Conservation (phyloP, 2,329 filamentous ascomycete genomes). For the Penicillium sp. region DNA sequence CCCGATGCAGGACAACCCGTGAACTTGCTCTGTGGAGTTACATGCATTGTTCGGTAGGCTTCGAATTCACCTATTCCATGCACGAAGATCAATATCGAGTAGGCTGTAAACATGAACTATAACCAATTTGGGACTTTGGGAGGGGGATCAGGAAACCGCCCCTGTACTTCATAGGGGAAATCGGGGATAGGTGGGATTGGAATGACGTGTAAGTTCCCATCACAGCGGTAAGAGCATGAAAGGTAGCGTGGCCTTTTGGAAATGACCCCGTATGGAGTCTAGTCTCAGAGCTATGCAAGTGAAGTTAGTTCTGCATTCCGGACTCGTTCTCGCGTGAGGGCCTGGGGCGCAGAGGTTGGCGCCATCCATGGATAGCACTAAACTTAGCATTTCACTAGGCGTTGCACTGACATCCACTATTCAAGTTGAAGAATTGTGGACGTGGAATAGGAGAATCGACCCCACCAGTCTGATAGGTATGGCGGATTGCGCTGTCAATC, state of each 20-base stretch:
- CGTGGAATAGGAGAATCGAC: not conserved
- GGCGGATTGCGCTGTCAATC: not conserved
- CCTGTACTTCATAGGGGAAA: not conserved
- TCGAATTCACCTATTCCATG: slow-evolving; percentile 3
- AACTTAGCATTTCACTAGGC: slow-evolving; percentile 1
- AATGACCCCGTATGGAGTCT: too few species aligned
- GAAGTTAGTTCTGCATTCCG: not conserved
- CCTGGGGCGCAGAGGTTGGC: not conserved
- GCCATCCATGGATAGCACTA: not conserved
- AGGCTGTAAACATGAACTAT: not conserved
- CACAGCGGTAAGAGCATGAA: not conserved
- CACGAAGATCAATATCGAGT: not conserved
- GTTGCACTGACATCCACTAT: not conserved
- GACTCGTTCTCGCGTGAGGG: not conserved
- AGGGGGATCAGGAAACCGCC: not conserved
- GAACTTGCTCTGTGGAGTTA: not conserved
- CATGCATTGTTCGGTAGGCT: not conserved
- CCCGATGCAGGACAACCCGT: not conserved
- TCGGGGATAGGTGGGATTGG: not conserved
- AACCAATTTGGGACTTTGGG: not conserved
- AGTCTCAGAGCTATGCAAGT: not conserved
- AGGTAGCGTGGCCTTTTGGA: not conserved
- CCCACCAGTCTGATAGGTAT: not conserved
- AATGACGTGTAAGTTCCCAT: not conserved
- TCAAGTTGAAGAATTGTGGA: not conserved